Evolutionary conservation across 208 protist species (phyloP), one percentile per base, ranked within the genome.

Genomic region (Trypanosomatidae sp.): DNA sequence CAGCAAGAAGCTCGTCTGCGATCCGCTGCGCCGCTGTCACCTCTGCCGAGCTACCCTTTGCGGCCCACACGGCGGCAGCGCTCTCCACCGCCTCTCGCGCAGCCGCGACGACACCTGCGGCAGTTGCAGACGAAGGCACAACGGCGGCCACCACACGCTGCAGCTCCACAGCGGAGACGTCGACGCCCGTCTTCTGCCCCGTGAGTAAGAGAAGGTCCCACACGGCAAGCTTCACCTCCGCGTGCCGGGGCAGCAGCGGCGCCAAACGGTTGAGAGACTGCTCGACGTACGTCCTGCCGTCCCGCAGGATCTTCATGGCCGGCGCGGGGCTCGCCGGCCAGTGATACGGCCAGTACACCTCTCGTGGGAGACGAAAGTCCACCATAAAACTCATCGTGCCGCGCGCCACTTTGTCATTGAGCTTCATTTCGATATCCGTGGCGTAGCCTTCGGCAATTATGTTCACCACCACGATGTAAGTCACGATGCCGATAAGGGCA

Each of bases 401-500:
- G 44, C 30, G 2, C 28, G 2, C 6, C 41, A 7, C 36, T 8
- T 9, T 33, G 8, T 62, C 59, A 17, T 52, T 43, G 44, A n/a
- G 13, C n/a, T 73, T 22, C 3, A 66, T 39, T 55, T n/a, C n/a
- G n/a, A 81, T 73, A 52, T 46, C 60, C 58, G 52, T 15, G 41
- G 78, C 62, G 13, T 71, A 22, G 10, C 12, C 49, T 33, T 74
- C 66, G 9, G 83, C 71, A 2, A 82, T 30, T 8, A 81, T 52
- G 19, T 76, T 80, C 22, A 80, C 53, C 9, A 77, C 39, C 2
- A 83, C 9, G 25, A 84, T 71, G 69, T 81, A 84, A 4, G 46
- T 36, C 4, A 82, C 5, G 17, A 87, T 64, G 8, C 76, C 83
- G 17, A 79, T 0, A 2, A 76, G 43, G 30, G 83, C 83, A 9